phyloP scores from a whole-genome alignment of 2,329 filamentous ascomycete genomes.

The Trichoderma endophyticum region DNA sequence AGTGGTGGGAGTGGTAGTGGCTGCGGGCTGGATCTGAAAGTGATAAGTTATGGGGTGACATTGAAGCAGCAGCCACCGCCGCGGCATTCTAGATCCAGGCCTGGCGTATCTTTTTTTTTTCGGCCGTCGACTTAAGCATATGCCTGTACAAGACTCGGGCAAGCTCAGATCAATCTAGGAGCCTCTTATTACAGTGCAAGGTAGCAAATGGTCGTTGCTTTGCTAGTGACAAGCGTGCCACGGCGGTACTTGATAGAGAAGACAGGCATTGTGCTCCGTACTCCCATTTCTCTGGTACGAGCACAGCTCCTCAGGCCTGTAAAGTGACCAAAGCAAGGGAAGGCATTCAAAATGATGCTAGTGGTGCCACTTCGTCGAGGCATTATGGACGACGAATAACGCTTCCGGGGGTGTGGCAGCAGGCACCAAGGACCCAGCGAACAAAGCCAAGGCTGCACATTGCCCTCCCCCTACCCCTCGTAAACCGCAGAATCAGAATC shows the following conservation, averaged over 20 bases:
- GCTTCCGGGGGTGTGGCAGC: conserved; percentile 5
- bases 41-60: conserved; percentile 15
- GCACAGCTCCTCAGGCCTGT: background rate
- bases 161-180: background rate
- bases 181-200: background rate
- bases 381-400: conserved; percentile 7
- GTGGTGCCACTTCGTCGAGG: conserved; percentile 16
- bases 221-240: background rate
- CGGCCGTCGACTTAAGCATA: background rate
- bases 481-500: conserved; percentile 17
- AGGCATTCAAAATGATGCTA: background rate
- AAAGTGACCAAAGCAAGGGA: conserved; percentile 1
- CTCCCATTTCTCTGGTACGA: conserved; percentile 1
- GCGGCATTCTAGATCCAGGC: conserved; percentile 6
- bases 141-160: background rate
- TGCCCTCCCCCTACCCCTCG: background rate
- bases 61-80: conserved; percentile 12
- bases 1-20: background rate
- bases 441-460: conserved; percentile 9
- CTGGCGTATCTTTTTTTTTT: conserved; percentile 3
- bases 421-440: conserved; percentile 5
- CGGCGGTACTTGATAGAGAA: background rate
- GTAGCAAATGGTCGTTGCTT: background rate
- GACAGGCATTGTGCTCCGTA: background rate
- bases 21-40: conserved; percentile 16